Base-by-base conservation (phyloP, 768 basidiomycete species). In the Phlegmacium glaucopus region DNA sequence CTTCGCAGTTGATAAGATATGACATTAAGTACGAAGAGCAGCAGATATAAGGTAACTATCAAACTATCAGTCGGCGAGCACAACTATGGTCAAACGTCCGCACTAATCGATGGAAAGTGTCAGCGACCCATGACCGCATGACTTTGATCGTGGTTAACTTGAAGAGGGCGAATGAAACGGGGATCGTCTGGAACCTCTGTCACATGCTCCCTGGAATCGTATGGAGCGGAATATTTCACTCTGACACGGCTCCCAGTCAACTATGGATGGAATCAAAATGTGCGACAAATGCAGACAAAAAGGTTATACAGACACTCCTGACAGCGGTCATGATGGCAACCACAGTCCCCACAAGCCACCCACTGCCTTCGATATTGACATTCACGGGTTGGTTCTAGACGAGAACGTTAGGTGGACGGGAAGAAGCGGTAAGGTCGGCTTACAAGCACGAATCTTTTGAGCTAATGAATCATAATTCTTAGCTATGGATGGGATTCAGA, bases 321-420 rank as follows among this genome's bases (percentile, higher is more conserved):
- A 47, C 35, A 17, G 45, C 18, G 11, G 12, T 22, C 13, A 40
- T 9, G 10, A 50, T 25, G 1, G 45, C 42, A 13, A 55, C 39
- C n/a, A 55, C 54, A 29, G 45, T 44, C 8, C 54, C 54, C 11
- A 55, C 42, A n/a, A 55, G 46, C 54, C 54, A 55, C 7, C 54
- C 54, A n/a, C 48, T 39, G n/a, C 54, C 54, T n/a, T 42, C 12
- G 17, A 55, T 35, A 18, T 52, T 52, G n/a, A 55, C 51, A 16
- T 52, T 36, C 12, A 55, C 54, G 4, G 13, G 38, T 37, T 55
- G 48, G 22, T 55, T 55, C 54, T 55, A 50, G n/a, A n/a, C 13
- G 9, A n/a, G n/a, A 41, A 32, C 16, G 16, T 25, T 34, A 6
- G 11, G 6, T 15, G 25, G 9, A 26, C 44, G 17, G 13, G 39